Evolutionary conservation across 2,329 filamentous ascomycete genomes (phyloP), one percentile per base, ranked within the genome.

Genomic region (Didymosphaeria variabile): DNA sequence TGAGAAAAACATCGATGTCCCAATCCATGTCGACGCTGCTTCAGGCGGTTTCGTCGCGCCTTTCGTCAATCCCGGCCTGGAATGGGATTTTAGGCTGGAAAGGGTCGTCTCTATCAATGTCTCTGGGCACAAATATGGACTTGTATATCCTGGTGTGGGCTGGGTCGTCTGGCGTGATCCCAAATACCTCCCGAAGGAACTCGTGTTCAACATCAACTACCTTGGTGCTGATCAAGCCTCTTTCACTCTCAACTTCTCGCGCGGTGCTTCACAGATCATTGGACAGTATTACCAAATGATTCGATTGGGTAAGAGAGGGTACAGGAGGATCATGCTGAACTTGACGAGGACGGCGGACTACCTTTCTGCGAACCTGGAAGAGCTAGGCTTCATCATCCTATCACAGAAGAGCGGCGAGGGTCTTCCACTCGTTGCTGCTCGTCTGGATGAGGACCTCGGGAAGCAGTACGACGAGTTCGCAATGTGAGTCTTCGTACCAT

Each of bases 141-240:
- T 88, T 54, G 85, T 83, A 0, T 97, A 97, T 76, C 94, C 94
- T 0, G 94, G 94, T 77, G 92, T 98, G 15, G 94, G 94, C 60
- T 98, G 94, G 94, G 89, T 94, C 12, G 84, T 97, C 67, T 97
- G 94, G 93, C 88, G 94, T 51, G 87, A 42, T 87, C 92, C 54
- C 90, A 95, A 69, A 59, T 74, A 70, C 57, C 68, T 74, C 2
- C 94, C 94, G 8, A 86, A 94, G 75, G 94, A 97, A 73, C 89
- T 97, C 23, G 93, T 98, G 72, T 98, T 98, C 87, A 97, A 97
- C 85, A 97, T 98, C 86, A 97, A 97, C 86, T 98, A 98, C 81
- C 90, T 97, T 6, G 94, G 94, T 53, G 94, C 94, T 12, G 93
- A 97, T 75, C 94, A 98, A 78, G 91, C 93, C 2, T 97, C 93